A percentile compares a stretch with the other conserved stretches of the same genome.
These are phyloP conservation scores for Trichoderma atrobrunneum DNA, from an alignment of 2,329 filamentous ascomycete species.

Conservation along the genomic window DNA sequence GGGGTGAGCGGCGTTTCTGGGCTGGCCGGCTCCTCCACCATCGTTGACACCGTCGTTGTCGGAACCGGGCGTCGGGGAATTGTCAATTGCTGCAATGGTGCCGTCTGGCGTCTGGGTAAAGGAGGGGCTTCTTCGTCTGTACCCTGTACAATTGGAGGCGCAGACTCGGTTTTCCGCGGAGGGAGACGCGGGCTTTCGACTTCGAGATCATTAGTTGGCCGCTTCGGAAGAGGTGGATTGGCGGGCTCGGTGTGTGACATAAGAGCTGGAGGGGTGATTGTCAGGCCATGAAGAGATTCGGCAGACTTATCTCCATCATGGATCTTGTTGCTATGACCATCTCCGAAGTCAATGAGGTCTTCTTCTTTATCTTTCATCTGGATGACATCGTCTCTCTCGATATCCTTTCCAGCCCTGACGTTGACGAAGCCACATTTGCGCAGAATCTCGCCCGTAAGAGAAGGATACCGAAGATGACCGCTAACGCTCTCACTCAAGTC, in stretches of 20 bases:
- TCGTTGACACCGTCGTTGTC: neutral
- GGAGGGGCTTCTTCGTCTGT: neutral
- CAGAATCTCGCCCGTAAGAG: slow-evolving; percentile 51
- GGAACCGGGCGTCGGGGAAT: slow-evolving; percentile 16
- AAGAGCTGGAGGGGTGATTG: slow-evolving; percentile 29
- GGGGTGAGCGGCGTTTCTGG: slow-evolving; percentile 27
- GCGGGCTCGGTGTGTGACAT: slow-evolving; percentile 22
- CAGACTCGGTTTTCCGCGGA: neutral
- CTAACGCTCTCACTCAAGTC: slow-evolving; percentile 52
- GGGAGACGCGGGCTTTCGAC: neutral
- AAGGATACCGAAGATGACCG: slow-evolving; percentile 53
- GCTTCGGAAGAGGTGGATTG: slow-evolving; percentile 25
- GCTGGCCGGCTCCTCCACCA: neutral
- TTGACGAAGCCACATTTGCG: slow-evolving; percentile 50
- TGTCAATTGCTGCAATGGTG: neutral
- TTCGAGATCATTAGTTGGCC: slow-evolving; percentile 5
- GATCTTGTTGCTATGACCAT: neutral
- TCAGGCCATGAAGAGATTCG: slow-evolving; percentile 30
- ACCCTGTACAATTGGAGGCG: neutral
- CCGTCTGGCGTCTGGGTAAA: slow-evolving; percentile 12
- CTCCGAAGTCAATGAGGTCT: slow-evolving; percentile 32
- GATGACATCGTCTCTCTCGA: slow-evolving; percentile 53
- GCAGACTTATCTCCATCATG: slow-evolving; percentile 19
- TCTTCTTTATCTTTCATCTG: slow-evolving; percentile 41
- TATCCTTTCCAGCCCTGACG: slow-evolving; percentile 43